Base-by-base conservation (phyloP, 139 green algal species). In the Chara braunii region DNA sequence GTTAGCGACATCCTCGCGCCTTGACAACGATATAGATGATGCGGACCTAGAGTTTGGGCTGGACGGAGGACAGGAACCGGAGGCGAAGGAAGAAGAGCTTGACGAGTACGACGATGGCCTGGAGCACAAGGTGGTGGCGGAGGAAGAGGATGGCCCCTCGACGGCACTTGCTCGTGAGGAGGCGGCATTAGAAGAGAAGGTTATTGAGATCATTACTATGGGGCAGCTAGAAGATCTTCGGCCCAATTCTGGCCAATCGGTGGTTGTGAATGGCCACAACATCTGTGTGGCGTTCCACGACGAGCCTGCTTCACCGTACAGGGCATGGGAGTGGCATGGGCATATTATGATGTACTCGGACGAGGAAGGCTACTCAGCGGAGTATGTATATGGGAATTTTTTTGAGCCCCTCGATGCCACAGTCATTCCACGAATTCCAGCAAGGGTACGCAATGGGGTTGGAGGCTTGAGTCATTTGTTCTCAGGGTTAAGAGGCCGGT, bases 191-290 rank as follows among this genome's bases (percentile, higher is more conserved):
- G 40, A 48, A 48, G 40, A 48, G 40, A 48, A 48, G 40, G 18
- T 48, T n/a, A n/a, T 48, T n/a, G 40, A 18, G 40, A 48, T 48
- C n/a, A 48, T 48, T 48, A 48, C 40, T 26, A n/a, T 34, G 50
- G 14, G 50, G 18, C 18, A 14, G 18, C 14, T 34, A 14, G 14
- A 59, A 53, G 18, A n/a, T 14, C 50, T 59, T 35, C 37, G 18
- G 37, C 50, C 50, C n/a, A 59, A 59, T 18, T 59, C 50, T 18
- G 14, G 14, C 50, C 18, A 14, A 43, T 34, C 14, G 50, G 50
- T 14, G n/a, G 40, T 18, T 18, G 40, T 48, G 40, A n/a, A n/a
- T 26, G 40, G n/a, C 18, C 40, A 48, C 40, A 18, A 48, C n/a
- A n/a, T 48, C 18, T 48, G 40, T 48, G 40, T 48, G 40, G 40